Percentiles rank a stretch among this genome's conserved stretches.
phyloP scores from a whole-genome alignment of 2,329 filamentous ascomycete species.

The Lachnellula arida region DNA sequence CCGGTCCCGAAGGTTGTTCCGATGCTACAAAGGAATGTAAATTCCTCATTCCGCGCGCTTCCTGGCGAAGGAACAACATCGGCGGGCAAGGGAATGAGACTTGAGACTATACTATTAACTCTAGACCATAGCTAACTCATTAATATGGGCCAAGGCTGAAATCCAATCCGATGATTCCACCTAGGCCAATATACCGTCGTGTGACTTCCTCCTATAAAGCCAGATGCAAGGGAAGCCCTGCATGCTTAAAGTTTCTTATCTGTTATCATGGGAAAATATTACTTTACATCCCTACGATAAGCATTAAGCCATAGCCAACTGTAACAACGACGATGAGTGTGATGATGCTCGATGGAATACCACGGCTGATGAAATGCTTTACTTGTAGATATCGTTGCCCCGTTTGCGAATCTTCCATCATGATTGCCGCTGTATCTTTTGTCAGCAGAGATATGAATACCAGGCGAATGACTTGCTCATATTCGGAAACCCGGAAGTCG shows the following conservation, averaged over 20 bases:
- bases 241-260: background rate
- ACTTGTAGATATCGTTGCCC: conserved; percentile 90
- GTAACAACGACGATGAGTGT: conserved; percentile 79
- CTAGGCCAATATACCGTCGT: background rate
- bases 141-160: background rate
- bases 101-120: too few species aligned
- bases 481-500: conserved; percentile 95
- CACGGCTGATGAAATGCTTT: conserved; percentile 91
- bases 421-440: conserved; percentile 71
- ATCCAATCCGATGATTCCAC: background rate
- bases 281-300: conserved; percentile 33
- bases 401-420: conserved; percentile 93
- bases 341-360: conserved; percentile 80
- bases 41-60: too few species aligned
- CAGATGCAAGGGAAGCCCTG: background rate
- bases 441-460: conserved; percentile 15
- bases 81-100: too few species aligned
- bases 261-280: too few species aligned
- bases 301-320: conserved; percentile 87
- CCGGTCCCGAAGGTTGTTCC: too few species aligned
- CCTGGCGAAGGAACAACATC: too few species aligned
- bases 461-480: conserved; percentile 73
- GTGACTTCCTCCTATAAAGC: background rate
- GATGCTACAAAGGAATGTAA: too few species aligned
- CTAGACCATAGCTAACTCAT: too few species aligned